These are phyloP conservation scores for Parafenestella ontariensis DNA, from an alignment of 2,329 filamentous ascomycete genomes.

Conservation along the genomic window DNA sequence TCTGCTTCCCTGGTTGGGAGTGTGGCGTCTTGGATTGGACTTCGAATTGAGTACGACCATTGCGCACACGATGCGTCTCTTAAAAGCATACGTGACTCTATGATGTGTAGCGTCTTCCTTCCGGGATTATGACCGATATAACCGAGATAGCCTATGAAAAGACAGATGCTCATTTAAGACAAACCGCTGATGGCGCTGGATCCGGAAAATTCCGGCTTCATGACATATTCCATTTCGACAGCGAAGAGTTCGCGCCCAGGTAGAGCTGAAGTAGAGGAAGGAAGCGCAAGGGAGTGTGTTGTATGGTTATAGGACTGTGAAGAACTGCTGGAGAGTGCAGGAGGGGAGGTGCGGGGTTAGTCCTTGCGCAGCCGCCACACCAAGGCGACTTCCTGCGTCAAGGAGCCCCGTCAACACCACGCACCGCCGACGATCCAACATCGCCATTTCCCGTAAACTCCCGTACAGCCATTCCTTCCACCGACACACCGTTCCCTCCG, in stretches of 20 bases:
- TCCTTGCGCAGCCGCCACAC: not conserved
- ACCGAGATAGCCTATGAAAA: not conserved
- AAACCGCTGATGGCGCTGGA: not conserved
- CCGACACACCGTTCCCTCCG: not conserved
- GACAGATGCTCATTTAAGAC: not conserved
- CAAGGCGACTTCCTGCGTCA: not conserved
- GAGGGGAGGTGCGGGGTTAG: not conserved
- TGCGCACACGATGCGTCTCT: not conserved
- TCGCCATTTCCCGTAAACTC: not conserved
- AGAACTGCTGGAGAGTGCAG: not conserved
- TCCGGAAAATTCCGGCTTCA: not conserved
- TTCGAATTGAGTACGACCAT: too few species aligned
- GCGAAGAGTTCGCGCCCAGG: not conserved
- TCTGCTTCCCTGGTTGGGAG: not conserved
- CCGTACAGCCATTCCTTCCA: not conserved
- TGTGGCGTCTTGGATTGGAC: not conserved
- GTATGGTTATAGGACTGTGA: not conserved
- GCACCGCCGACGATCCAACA: not conserved
- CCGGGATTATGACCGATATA: slow-evolving; percentile 10
- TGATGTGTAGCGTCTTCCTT: not conserved
- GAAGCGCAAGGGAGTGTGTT: too few species aligned
- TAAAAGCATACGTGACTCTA: not conserved
- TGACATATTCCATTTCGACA: not conserved
- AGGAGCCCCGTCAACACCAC: not conserved
- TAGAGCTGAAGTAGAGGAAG: not conserved